Evolutionary conservation across 2,329 filamentous ascomycete genomes (phyloP).

Genomic region (Thielaviopsis populi): DNA sequence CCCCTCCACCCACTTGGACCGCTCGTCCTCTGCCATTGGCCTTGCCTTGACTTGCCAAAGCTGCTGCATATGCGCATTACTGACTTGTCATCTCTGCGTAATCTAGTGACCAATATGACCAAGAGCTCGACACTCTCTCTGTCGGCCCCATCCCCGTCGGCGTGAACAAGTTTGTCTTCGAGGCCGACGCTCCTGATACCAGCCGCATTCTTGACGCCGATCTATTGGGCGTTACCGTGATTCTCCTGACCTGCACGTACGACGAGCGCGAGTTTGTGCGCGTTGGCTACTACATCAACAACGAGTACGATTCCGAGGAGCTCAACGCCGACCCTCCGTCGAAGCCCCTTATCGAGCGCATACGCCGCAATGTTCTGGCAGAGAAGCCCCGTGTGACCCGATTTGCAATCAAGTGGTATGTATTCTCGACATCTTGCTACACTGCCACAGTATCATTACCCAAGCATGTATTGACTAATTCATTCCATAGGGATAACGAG

Average conservation of each 20-base stretch:
- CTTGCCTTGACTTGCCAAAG: constrained; percentile 19
- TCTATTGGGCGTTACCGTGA: constrained; percentile 91
- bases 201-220: constrained; percentile 85
- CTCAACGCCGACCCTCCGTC: constrained; percentile 76
- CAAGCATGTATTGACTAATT: background rate
- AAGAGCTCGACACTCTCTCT: constrained; percentile 91
- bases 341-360: constrained; percentile 84
- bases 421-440: constrained; percentile 16
- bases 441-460: too few relatives aligned
- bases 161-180: constrained; percentile 97
- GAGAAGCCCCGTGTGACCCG: constrained; percentile 96
- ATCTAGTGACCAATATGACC: constrained; percentile 78
- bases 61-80: constrained; percentile 16
- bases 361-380: constrained; percentile 79
- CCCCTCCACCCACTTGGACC: constrained; percentile 13
- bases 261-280: constrained; percentile 94
- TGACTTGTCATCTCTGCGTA: background rate
- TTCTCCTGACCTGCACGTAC: constrained; percentile 91
- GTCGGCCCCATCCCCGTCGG: constrained; percentile 96
- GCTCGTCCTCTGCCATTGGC: constrained; percentile 17
- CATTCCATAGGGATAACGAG: constrained; percentile 75
- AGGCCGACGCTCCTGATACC: constrained; percentile 83
- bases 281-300: constrained; percentile 98
- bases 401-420: constrained; percentile 96
- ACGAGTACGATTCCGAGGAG: constrained; percentile 91